Evolutionary conservation across 2,329 filamentous ascomycete species (phyloP).

Genomic region (Rhynchosporium secalis): DNA sequence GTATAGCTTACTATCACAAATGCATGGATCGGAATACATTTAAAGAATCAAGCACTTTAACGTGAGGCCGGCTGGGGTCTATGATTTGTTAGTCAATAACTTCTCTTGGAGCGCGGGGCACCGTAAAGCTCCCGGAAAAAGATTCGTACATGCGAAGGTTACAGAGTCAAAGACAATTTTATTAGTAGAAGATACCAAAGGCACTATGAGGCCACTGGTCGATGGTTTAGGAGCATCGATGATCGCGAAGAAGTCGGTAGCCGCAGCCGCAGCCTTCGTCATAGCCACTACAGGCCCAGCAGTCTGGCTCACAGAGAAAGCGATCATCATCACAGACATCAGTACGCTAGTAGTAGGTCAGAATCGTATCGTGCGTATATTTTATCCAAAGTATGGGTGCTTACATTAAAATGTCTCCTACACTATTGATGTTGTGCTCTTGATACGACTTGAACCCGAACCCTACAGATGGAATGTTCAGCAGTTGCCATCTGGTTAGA

Average conservation of each 20-base stretch:
- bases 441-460: too few relatives aligned
- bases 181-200: constrained; percentile 50
- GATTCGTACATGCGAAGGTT: constrained; percentile 62
- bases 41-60: constrained; percentile 61
- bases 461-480: too few relatives aligned
- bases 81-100: background rate
- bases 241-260: constrained; percentile 42
- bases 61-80: constrained; percentile 59
- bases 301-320: constrained; percentile 57
- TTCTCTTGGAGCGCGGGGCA: too few relatives aligned
- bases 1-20: background rate
- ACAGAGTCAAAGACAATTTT: constrained; percentile 65
- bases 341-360: constrained; percentile 21
- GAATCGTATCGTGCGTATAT: too few relatives aligned
- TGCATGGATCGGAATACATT: background rate
- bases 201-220: constrained; percentile 46
- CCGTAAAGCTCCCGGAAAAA: background rate
- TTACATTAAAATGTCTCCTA: constrained; percentile 57
- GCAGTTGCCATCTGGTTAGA: constrained; percentile 44
- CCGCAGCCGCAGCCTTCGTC: constrained; percentile 42
- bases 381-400: constrained; percentile 27
- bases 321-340: constrained; percentile 59
- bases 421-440: constrained; percentile 42
- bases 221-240: constrained; percentile 43
- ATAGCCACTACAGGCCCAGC: constrained; percentile 59